These are phyloP conservation scores for Paradendryphiella salina DNA, from an alignment of 2,329 filamentous ascomycete species.

Conservation along the genomic window DNA sequence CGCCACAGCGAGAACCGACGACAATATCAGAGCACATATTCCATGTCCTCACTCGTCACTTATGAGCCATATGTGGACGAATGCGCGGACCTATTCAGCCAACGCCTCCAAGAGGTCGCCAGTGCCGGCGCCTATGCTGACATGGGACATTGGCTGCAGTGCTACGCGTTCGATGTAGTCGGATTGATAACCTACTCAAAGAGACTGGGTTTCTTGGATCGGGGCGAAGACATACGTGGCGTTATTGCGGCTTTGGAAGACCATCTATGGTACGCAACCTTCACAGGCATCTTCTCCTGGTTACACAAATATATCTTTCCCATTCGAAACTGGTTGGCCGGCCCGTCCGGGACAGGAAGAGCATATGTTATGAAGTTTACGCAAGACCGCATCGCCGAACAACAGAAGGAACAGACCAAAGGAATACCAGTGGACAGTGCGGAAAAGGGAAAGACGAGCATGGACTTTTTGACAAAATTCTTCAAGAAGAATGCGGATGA, in stretches of 20 bases:
- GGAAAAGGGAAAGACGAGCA: conserved; percentile 3
- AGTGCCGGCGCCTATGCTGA: conserved; percentile 20
- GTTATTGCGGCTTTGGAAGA: conserved; percentile 11
- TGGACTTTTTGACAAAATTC: conserved; percentile 24
- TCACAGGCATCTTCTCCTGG: conserved; percentile 27
- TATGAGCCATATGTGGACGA: conserved; percentile 47
- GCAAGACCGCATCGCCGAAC: conserved; percentile 21
- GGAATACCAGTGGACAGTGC: conserved; percentile 10
- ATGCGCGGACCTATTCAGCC: conserved; percentile 39
- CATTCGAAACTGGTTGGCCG: conserved; percentile 44
- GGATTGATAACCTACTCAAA: conserved; percentile 31
- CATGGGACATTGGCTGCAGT: conserved; percentile 39
- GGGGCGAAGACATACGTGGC: conserved; percentile 16
- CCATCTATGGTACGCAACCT: conserved; percentile 8
- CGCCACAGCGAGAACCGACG: conserved; percentile 45
- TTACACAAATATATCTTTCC: conserved; percentile 38
- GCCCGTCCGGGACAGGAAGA: conserved; percentile 36
- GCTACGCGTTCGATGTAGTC: conserved; percentile 49
- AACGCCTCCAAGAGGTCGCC: conserved; percentile 35
- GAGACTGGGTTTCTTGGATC: conserved; percentile 23
- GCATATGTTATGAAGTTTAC: conserved; percentile 35
- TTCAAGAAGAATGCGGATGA: conserved; percentile 20
- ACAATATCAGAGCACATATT: conserved; percentile 23
- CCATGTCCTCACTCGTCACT: conserved; percentile 39
- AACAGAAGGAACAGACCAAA: conserved; percentile 6